A percentile compares a stretch with the other conserved stretches of the same genome.
Evolutionary conservation across 495 filamentous ascomycete species (phyloP).

Genomic region (Parathielavia appendiculata): DNA sequence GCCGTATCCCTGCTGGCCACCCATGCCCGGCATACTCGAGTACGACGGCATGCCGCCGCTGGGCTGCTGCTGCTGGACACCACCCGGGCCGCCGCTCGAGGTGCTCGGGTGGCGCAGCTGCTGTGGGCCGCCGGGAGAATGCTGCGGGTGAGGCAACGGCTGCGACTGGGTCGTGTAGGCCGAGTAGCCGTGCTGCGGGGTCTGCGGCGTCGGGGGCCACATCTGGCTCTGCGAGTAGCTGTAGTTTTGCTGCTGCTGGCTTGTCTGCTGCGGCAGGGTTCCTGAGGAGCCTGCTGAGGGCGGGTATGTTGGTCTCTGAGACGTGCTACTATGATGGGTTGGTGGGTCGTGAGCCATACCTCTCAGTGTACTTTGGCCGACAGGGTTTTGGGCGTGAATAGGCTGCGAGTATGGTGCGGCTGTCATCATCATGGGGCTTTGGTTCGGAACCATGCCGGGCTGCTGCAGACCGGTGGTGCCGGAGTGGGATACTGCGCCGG

Average conservation of each 20-base stretch:
- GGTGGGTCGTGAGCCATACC: conserved; percentile 46
- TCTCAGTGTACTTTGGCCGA: conserved; percentile 49
- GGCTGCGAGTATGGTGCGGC: conserved; percentile 48
- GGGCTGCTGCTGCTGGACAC: conserved; percentile 47
- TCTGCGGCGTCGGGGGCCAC: conserved; percentile 46
- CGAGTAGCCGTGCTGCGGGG: conserved; percentile 43
- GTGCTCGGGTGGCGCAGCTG: conserved; percentile 58
- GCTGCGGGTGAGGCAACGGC: conserved; percentile 52
- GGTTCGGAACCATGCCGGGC: conserved; percentile 42
- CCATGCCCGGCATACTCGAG: conserved; percentile 55
- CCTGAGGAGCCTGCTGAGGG: conserved; percentile 28
- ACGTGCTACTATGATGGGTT: conserved; percentile 40
- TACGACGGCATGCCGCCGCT: conserved; percentile 49
- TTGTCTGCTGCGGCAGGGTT: conserved; percentile 30
- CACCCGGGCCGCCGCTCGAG: conserved; percentile 30
- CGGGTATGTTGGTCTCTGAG: conserved; percentile 38
- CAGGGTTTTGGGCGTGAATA: conserved; percentile 47
- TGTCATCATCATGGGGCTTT: conserved; percentile 54
- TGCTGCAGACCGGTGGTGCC: conserved; percentile 38
- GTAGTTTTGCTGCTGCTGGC: conserved; percentile 33
- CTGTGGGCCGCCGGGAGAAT: conserved; percentile 43
- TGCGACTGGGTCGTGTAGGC: conserved; percentile 52
- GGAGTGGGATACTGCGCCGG: conserved; percentile 47
- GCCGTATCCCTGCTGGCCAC: conserved; percentile 40
- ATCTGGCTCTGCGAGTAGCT: conserved; percentile 48